Evolutionary conservation across 768 basidiomycete species (phyloP).

Genomic region (Nidularia pulvinata): DNA sequence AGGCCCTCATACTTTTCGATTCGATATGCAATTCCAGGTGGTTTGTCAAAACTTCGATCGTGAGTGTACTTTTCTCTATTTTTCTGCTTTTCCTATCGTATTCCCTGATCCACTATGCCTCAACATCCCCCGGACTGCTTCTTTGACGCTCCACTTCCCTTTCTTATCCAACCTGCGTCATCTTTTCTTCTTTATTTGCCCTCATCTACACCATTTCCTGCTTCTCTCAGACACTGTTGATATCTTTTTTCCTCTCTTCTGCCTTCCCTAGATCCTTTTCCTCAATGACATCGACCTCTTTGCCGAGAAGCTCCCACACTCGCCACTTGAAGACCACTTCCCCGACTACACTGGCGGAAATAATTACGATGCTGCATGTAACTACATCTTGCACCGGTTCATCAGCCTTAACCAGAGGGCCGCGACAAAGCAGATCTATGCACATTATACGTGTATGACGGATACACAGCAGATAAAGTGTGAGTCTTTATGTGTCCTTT

Average conservation of each 20-base stretch:
- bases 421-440: constrained; percentile 85
- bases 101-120: too few relatives aligned
- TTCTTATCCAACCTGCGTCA: too few relatives aligned
- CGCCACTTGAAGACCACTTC: constrained; percentile 87
- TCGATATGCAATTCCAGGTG: constrained; percentile 98
- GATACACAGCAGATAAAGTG: constrained; percentile 95
- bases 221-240: not conserved
- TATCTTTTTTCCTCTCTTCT: too few relatives aligned
- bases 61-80: constrained; percentile 28
- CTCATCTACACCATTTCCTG: not conserved
- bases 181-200: constrained; percentile 2
- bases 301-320: constrained; percentile 87
- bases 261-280: constrained; percentile 76
- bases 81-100: too few relatives aligned
- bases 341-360: constrained; percentile 87
- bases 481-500: constrained; percentile 26
- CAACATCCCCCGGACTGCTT: too few relatives aligned
- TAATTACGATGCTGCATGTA: constrained; percentile 91
- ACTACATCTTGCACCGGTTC: constrained; percentile 73
- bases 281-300: constrained; percentile 98
- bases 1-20: constrained; percentile 90
- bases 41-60: constrained; percentile 96
- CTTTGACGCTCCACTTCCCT: too few relatives aligned
- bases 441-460: constrained; percentile 92
- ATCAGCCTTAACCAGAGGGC: constrained; percentile 91